Conservation (phyloP, 2,329 filamentous ascomycete genomes). For the Fusarium cicatricum region DNA sequence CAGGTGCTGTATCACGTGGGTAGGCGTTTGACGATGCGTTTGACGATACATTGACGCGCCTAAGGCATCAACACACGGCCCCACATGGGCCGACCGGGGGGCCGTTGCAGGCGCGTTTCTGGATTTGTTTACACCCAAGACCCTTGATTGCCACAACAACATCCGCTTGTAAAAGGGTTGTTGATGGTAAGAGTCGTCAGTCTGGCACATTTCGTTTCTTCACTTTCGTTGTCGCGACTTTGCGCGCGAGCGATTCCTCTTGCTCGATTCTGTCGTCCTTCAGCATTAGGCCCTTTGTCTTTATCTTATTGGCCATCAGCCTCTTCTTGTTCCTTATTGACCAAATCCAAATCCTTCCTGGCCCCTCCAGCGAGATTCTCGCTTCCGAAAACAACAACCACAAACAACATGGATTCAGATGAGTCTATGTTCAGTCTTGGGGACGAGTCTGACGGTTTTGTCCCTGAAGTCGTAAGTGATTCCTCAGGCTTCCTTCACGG, state of each 20-base stretch:
- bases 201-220: conserved; percentile 38
- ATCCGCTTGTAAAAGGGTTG: conserved; percentile 31
- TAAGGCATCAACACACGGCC: conserved; percentile 37
- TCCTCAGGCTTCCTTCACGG: not conserved
- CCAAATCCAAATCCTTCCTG: conserved; percentile 28
- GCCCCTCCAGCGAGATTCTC: conserved; percentile 27
- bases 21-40: conserved; percentile 6
- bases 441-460: conserved; percentile 54
- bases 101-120: conserved; percentile 35
- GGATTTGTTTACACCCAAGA: conserved; percentile 44
- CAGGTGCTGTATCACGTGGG: conserved; percentile 30
- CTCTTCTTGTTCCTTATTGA: conserved; percentile 28
- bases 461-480: conserved; percentile 50
- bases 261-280: conserved; percentile 28
- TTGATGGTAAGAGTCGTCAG: conserved; percentile 34
- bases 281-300: conserved; percentile 17
- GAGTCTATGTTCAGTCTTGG: conserved; percentile 59
- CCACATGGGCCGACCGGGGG: conserved; percentile 22
- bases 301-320: conserved; percentile 33
- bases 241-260: conserved; percentile 34
- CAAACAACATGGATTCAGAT: conserved; percentile 62
- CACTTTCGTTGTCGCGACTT: conserved; percentile 37
- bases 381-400: conserved; percentile 9
- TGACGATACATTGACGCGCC: not conserved
- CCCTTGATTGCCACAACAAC: conserved; percentile 42